phyloP scores from a whole-genome alignment of 2,329 filamentous ascomycete genomes.

The Cladosporium sp. region DNA sequence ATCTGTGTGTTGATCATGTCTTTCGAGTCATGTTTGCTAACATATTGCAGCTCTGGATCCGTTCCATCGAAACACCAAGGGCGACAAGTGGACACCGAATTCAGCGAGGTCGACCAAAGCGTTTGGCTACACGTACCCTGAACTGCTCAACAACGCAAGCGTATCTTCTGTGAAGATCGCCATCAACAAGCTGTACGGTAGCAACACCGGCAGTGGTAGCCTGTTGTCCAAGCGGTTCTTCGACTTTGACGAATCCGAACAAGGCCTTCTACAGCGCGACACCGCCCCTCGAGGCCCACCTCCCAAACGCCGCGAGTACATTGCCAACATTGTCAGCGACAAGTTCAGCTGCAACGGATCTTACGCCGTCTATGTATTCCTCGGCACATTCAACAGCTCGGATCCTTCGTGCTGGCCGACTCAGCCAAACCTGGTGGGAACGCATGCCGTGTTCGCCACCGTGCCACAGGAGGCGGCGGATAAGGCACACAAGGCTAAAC shows the following conservation, averaged over 20 bases:
- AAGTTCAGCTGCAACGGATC: constrained; percentile 59
- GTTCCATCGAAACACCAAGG: constrained; percentile 57
- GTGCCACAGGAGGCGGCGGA: constrained; percentile 16
- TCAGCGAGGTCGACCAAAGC: constrained; percentile 53
- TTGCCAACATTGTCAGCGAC: constrained; percentile 60
- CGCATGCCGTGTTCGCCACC: constrained; percentile 48
- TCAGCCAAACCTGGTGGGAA: constrained; percentile 57
- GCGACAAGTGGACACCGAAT: constrained; percentile 66
- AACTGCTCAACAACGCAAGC: constrained; percentile 47
- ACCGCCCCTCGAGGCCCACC: background rate
- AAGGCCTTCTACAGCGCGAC: background rate
- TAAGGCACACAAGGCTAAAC: constrained; percentile 9
- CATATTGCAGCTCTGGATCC: constrained; percentile 52
- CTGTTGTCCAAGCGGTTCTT: constrained; percentile 10
- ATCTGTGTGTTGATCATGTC: background rate
- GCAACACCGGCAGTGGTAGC: constrained; percentile 4
- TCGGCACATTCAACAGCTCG: constrained; percentile 49
- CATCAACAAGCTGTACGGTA: constrained; percentile 62
- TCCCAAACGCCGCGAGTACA: constrained; percentile 58
- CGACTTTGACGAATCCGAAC: background rate
- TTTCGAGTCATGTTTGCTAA: background rate
- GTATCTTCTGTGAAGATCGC: constrained; percentile 43
- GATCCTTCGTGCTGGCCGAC: constrained; percentile 49
- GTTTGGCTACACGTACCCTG: constrained; percentile 74
- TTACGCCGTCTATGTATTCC: constrained; percentile 65